These are phyloP conservation scores for Lasiodiplodia sp. DNA, from an alignment of 2,329 filamentous ascomycete species.

Conservation along the genomic window DNA sequence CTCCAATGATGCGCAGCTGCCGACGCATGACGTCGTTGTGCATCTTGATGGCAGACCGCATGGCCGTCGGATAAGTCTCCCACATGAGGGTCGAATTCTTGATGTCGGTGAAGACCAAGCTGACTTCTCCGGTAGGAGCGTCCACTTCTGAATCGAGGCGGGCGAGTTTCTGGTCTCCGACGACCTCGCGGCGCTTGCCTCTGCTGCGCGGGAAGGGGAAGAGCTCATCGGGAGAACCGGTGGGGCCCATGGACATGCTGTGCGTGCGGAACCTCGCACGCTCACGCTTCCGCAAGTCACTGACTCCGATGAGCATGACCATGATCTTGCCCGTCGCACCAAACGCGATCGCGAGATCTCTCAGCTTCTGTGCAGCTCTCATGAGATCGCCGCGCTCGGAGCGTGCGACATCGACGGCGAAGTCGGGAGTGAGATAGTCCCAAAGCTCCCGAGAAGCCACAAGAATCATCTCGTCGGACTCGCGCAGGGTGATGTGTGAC, in stretches of 20 bases:
- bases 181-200: slow-evolving; percentile 56
- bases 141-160: slow-evolving; percentile 90
- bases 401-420: slow-evolving; percentile 90
- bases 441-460: slow-evolving; percentile 92
- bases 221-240: slow-evolving; percentile 75
- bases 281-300: slow-evolving; percentile 86
- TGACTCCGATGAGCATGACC: slow-evolving; percentile 97
- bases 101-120: slow-evolving; percentile 98
- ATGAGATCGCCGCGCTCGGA: slow-evolving; percentile 89
- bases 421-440: slow-evolving; percentile 89
- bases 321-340: slow-evolving; percentile 94
- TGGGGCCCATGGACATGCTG: slow-evolving; percentile 84
- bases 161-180: slow-evolving; percentile 85
- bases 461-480: slow-evolving; percentile 92
- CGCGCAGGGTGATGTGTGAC: slow-evolving; percentile 76
- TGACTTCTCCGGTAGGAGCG: slow-evolving; percentile 87
- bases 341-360: slow-evolving; percentile 94
- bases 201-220: slow-evolving; percentile 66
- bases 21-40: slow-evolving; percentile 97
- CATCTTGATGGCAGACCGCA: slow-evolving; percentile 95
- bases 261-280: slow-evolving; percentile 77
- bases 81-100: slow-evolving; percentile 96
- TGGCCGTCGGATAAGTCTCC: slow-evolving; percentile 93
- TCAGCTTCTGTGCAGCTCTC: slow-evolving; percentile 91
- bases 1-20: slow-evolving; percentile 90